Base-by-base conservation (phyloP, 225 moss, liverwort and hornwort species). In the Rhytidiadelphus loreus region DNA sequence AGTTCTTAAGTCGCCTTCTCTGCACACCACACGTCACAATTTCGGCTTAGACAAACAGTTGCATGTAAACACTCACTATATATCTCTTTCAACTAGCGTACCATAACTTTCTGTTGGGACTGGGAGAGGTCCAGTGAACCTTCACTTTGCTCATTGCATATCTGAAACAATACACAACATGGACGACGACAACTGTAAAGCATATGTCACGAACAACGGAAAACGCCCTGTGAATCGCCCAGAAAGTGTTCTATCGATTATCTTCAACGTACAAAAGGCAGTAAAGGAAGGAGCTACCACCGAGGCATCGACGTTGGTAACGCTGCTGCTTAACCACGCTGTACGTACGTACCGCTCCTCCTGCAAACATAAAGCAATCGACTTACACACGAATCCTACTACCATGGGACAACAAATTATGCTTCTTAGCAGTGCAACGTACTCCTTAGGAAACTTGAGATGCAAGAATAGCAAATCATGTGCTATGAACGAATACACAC, bases 261-360 rank as follows among this genome's bases (percentile, higher is more conserved):
- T n/a, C 46, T 90, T n/a, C 59, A 82, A 35, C 59, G 28, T 35
- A 28, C 26, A 12, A 39, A 58, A 37, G 72, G 48, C 30, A 41
- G 16, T 89, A 96, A 33, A 93, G 91, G 80, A 98, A 96, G 48
- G 96, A 98, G 90, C 32, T 81, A 80, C 39, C 93, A 96, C 25
- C 94, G 93, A 88, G 95, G 96, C 93, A 96, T 22, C 94, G 93
- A 88, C 95, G 96, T 80, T 96, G 95, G 87, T 93, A 95, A 57
- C 87, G 86, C 55, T 96, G 92, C 79, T 93, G 92, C 89, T 94
- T 95, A 5, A 92, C 92, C 2, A 88, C 81, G 81, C 93, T 93
- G 74, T 90, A 71, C 52, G 74, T 90, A 71, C 52, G 32, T 32
- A 44, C 6, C 88, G 85, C 88, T 95, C 96, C 80, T 37, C 90